phyloP scores from a whole-genome alignment of 805 yeast genomes.

The Zygosaccharomyces bailii region DNA sequence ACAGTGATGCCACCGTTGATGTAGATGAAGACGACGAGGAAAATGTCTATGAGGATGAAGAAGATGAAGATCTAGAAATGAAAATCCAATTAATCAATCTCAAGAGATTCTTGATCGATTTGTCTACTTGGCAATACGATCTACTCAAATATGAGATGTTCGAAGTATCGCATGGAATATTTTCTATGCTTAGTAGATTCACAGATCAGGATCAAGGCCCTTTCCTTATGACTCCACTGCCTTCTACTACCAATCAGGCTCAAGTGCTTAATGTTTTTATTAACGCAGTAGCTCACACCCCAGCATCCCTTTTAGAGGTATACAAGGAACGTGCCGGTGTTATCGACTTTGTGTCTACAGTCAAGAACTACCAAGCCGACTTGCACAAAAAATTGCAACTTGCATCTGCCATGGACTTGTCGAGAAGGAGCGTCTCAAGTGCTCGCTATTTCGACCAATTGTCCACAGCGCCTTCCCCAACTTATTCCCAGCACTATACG shows the following conservation, averaged over 20 bases:
- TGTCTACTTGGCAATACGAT: slow-evolving; percentile 46
- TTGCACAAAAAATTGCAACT: slow-evolving; percentile 28
- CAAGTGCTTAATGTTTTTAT: slow-evolving; percentile 27
- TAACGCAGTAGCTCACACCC: slow-evolving; percentile 25
- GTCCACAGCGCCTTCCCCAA: slow-evolving; percentile 31
- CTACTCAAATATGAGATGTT: slow-evolving; percentile 35
- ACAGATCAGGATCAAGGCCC: slow-evolving; percentile 33
- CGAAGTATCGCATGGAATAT: slow-evolving; percentile 33
- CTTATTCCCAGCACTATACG: slow-evolving; percentile 30
- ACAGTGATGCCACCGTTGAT: slow-evolving; percentile 30
- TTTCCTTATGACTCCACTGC: slow-evolving; percentile 27
- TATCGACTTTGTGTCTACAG: slow-evolving; percentile 22
- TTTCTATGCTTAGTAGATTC: slow-evolving; percentile 31
- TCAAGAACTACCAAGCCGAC: slow-evolving; percentile 23
- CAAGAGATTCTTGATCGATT: slow-evolving; percentile 49
- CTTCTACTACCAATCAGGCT: slow-evolving; percentile 23
- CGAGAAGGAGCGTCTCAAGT: slow-evolving; percentile 21
- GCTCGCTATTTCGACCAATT: slow-evolving; percentile 20
- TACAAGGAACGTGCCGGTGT: slow-evolving; percentile 28
- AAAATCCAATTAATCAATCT: slow-evolving; percentile 43
- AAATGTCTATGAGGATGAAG: slow-evolving; percentile 20
- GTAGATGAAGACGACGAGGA: slow-evolving; percentile 23
- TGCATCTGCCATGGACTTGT: slow-evolving; percentile 27
- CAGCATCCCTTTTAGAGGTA: slow-evolving; percentile 25
- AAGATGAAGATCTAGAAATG: slow-evolving; percentile 31